phyloP scores from a whole-genome alignment of 1,284 basidiomycete genomes.

The Marasmius sp. region DNA sequence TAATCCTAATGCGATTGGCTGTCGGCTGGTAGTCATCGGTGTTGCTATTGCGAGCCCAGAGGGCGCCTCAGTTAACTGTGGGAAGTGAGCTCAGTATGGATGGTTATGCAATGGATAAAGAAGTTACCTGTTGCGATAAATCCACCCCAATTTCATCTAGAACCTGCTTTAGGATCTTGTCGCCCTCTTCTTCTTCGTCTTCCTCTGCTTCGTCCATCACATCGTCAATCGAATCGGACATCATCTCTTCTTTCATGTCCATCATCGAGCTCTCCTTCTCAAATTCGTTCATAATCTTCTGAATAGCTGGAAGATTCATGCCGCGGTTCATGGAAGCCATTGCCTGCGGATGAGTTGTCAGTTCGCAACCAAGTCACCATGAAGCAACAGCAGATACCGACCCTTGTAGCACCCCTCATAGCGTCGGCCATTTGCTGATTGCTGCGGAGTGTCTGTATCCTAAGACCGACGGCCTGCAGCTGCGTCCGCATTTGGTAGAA shows the following conservation, averaged over 20 bases:
- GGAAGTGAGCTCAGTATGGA: constrained; percentile 11
- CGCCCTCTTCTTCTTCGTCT: constrained; percentile 94
- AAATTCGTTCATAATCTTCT: constrained; percentile 97
- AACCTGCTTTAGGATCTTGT: constrained; percentile 95
- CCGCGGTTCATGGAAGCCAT: constrained; percentile 98
- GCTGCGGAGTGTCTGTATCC: constrained; percentile 95
- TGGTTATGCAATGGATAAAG: constrained; percentile 4
- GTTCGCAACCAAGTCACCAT: background rate
- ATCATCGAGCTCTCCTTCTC: constrained; percentile 96
- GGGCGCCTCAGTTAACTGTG: constrained; percentile 82
- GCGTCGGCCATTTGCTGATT: constrained; percentile 99
- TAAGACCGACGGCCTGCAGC: constrained; percentile 91
- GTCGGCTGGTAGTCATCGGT: constrained; percentile 62
- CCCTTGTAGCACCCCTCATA: constrained; percentile 96
- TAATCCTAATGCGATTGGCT: constrained; percentile 80
- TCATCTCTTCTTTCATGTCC: constrained; percentile 99
- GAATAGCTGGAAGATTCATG: constrained; percentile 93
- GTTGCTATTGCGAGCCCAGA: constrained; percentile 66
- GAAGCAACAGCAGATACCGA: constrained; percentile 37
- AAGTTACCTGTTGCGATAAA: constrained; percentile 84
- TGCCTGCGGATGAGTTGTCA: constrained; percentile 53
- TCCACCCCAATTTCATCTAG: constrained; percentile 96
- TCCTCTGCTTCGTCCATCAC: constrained; percentile 93
- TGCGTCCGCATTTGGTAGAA: constrained; percentile 99
- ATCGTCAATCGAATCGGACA: constrained; percentile 98